phyloP scores from a whole-genome alignment of 495 filamentous ascomycete genomes.

The Jackrogersella minutella region DNA sequence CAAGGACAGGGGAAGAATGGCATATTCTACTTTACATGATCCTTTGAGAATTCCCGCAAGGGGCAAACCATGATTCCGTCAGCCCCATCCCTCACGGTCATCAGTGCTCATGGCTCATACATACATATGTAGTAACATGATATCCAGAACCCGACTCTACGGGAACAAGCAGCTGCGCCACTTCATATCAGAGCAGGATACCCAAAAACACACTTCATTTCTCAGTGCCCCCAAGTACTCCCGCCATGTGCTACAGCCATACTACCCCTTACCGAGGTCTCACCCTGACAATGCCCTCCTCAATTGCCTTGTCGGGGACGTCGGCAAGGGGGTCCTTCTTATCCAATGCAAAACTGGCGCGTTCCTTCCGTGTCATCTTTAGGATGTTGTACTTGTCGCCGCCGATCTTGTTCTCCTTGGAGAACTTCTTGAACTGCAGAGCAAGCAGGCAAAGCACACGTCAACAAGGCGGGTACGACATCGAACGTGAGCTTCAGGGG shows the following conservation, averaged over 20 bases:
- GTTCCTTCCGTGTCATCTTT: conserved; percentile 30
- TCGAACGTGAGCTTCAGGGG: not conserved
- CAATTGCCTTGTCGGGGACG: conserved; percentile 29
- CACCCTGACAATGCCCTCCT: conserved; percentile 29
- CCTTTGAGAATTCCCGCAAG: conserved; percentile 18
- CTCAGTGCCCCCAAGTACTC: conserved; percentile 7
- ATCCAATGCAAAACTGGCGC: conserved; percentile 24
- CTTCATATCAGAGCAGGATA: not conserved
- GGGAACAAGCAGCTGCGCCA: not conserved
- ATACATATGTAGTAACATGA: conserved; percentile 17
- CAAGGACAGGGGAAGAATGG: conserved; percentile 18
- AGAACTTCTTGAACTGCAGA: conserved; percentile 29
- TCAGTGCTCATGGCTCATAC: conserved; percentile 9
- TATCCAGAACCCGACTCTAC: conserved; percentile 19
- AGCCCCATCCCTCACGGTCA: conserved; percentile 8
- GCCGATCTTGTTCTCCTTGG: conserved; percentile 33
- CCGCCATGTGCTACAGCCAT: conserved; percentile 7
- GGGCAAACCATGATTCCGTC: conserved; percentile 29
- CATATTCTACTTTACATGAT: conserved; percentile 18
- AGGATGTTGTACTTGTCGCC: conserved; percentile 33
- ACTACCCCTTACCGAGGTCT: conserved; percentile 19
- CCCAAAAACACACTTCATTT: not conserved
- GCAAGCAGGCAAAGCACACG: not conserved
- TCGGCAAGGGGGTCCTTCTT: conserved; percentile 36
- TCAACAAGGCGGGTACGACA: not conserved